Conservation (phyloP, 768 basidiomycete genomes). For the Serendipita sp. region DNA sequence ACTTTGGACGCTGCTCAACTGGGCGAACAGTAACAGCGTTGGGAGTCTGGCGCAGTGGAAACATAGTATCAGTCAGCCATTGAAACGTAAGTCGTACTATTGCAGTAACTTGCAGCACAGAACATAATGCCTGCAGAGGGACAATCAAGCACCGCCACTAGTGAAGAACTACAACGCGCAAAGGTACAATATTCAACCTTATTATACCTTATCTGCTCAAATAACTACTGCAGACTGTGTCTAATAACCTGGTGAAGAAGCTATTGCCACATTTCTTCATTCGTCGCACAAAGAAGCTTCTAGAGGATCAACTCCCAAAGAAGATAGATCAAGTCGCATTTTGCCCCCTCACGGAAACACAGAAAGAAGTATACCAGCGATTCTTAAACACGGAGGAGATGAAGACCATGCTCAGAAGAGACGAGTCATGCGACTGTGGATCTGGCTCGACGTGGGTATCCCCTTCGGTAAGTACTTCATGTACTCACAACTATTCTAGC, state of each 20-base stretch:
- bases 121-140: conserved; percentile 34
- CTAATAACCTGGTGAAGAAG: conserved; percentile 42
- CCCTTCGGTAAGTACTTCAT: not conserved
- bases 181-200: not conserved
- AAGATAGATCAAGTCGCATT: conserved; percentile 90
- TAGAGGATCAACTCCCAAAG: conserved; percentile 60
- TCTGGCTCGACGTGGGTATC: conserved; percentile 18
- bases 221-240: conserved; percentile 31
- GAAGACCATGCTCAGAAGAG: conserved; percentile 53
- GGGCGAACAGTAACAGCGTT: conserved; percentile 70
- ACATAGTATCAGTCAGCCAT: conserved; percentile 30
- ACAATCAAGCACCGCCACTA: conserved; percentile 48
- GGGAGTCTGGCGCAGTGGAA: conserved; percentile 69
- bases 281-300: conserved; percentile 66
- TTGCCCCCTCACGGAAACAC: conserved; percentile 64
- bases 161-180: conserved; percentile 42
- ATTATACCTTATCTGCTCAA: not conserved
- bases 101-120: not conserved
- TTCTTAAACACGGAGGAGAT: conserved; percentile 50
- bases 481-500: conserved; percentile 21
- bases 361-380: conserved; percentile 57
- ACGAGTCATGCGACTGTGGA: conserved; percentile 59
- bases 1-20: conserved; percentile 83
- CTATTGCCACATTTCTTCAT: conserved; percentile 73
- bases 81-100: conserved; percentile 10